These are phyloP conservation scores for Mortierella sp. DNA, from an alignment of 371 early-diverging fungal genomes.

Conservation along the genomic window DNA sequence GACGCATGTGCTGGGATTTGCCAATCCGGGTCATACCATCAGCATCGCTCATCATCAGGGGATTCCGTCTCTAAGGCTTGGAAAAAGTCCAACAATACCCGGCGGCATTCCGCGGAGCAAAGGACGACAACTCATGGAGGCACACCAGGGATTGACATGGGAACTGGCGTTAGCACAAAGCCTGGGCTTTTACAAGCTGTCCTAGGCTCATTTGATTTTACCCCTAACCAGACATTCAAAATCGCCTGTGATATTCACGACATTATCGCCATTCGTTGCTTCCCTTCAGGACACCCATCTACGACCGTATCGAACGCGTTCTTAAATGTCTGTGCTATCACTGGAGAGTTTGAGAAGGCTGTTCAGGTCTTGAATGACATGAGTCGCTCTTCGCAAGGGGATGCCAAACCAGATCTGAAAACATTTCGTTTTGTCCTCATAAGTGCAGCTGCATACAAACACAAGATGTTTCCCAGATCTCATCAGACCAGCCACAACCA, in stretches of 20 bases:
- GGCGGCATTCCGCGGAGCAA: neutral
- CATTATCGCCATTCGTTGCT: slow-evolving; percentile 4
- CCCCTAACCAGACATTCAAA: slow-evolving; percentile 31
- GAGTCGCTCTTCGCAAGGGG: slow-evolving; percentile 22
- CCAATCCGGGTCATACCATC: neutral
- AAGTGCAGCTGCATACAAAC: slow-evolving; percentile 14
- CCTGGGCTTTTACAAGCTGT: slow-evolving; percentile 25
- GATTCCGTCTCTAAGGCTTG: too few relatives aligned
- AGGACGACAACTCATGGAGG: neutral
- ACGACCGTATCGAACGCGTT: slow-evolving; percentile 37
- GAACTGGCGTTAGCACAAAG: slow-evolving; percentile 2
- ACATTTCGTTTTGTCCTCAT: slow-evolving; percentile 31
- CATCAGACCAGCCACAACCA: too few relatives aligned
- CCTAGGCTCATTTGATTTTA: slow-evolving; percentile 29
- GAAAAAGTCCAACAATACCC: too few relatives aligned
- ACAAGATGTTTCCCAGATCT: neutral
- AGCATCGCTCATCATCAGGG: too few relatives aligned
- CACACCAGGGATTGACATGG: neutral
- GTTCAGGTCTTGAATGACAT: slow-evolving; percentile 21
- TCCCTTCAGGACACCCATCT: slow-evolving; percentile 5
- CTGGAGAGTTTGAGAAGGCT: slow-evolving; percentile 42
- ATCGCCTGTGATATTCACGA: slow-evolving; percentile 28
- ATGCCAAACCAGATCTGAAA: slow-evolving; percentile 40
- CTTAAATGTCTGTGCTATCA: slow-evolving; percentile 32
- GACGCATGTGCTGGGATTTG: slow-evolving; percentile 22